Evolutionary conservation across 1,139 yeast genomes (phyloP).

Genomic region (Insectozyma bohioensis): DNA sequence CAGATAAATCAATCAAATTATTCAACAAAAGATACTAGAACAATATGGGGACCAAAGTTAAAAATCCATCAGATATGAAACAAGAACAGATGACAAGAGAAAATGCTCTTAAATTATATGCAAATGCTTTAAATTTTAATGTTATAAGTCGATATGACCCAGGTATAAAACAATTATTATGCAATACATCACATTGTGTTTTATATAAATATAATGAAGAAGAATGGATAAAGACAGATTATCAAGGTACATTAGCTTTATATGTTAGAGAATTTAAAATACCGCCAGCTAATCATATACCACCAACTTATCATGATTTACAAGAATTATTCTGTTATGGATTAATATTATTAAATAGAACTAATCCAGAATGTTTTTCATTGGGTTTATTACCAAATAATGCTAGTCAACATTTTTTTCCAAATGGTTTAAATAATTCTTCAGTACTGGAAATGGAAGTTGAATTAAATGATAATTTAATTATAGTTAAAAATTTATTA

Average conservation of each 20-base stretch:
- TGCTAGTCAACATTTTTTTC: constrained; percentile 44
- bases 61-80: constrained; percentile 3
- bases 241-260: constrained; percentile 78
- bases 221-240: constrained; percentile 81
- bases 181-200: constrained; percentile 78
- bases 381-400: constrained; percentile 71
- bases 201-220: constrained; percentile 68
- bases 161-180: constrained; percentile 66
- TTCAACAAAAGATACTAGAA: too few species aligned
- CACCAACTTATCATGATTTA: constrained; percentile 34
- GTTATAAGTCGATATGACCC: constrained; percentile 88
- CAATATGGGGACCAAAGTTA: constrained; percentile 8
- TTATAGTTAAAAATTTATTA: constrained; percentile 72
- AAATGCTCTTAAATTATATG: constrained; percentile 55
- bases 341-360: constrained; percentile 71
- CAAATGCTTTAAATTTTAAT: constrained; percentile 71
- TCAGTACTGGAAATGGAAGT: constrained; percentile 60
- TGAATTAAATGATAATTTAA: constrained; percentile 75
- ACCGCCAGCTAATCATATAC: constrained; percentile 23
- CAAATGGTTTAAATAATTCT: constrained; percentile 39
- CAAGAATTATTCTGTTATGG: constrained; percentile 72
- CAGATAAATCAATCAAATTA: too few species aligned
- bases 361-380: constrained; percentile 73
- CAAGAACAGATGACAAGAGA: constrained; percentile 24
- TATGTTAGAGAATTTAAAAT: constrained; percentile 60